Conservation (phyloP, 768 basidiomycete species). For the Hygrophoropsis aurantiaca region DNA sequence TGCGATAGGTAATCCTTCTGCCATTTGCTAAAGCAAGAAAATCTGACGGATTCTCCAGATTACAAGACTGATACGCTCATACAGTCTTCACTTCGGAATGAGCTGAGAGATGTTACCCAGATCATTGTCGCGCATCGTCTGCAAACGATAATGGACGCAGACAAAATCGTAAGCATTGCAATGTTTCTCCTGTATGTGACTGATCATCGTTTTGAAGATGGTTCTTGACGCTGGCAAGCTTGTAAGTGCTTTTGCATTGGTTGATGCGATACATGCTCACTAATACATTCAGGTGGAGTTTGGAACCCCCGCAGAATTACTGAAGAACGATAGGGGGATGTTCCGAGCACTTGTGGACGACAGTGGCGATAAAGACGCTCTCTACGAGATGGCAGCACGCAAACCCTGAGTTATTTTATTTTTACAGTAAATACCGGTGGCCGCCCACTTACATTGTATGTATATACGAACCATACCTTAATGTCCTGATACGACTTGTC, state of each 20-base stretch:
- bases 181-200: constrained; percentile 1
- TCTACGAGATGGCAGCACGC: too few species aligned
- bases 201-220: constrained; percentile 31
- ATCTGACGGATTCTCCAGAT: constrained; percentile 30
- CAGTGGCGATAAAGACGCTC: constrained; percentile 55
- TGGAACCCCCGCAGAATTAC: constrained; percentile 48
- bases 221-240: constrained; percentile 42
- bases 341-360: constrained; percentile 57
- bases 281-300: constrained; percentile 44
- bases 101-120: constrained; percentile 46
- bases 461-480: too few species aligned
- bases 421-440: too few species aligned
- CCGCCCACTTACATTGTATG: too few species aligned
- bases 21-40: background rate
- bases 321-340: constrained; percentile 49
- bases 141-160: constrained; percentile 60
- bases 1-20: constrained; percentile 34
- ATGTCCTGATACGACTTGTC: too few species aligned
- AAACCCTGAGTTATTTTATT: too few species aligned
- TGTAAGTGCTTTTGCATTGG: constrained; percentile 22
- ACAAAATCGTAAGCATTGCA: constrained; percentile 47
- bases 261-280: background rate
- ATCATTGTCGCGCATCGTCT: constrained; percentile 61
- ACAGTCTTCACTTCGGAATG: constrained; percentile 52
- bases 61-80: constrained; percentile 58